phyloP scores from a whole-genome alignment of 2,329 filamentous ascomycete species.

The Rhynchosporium secalis region DNA sequence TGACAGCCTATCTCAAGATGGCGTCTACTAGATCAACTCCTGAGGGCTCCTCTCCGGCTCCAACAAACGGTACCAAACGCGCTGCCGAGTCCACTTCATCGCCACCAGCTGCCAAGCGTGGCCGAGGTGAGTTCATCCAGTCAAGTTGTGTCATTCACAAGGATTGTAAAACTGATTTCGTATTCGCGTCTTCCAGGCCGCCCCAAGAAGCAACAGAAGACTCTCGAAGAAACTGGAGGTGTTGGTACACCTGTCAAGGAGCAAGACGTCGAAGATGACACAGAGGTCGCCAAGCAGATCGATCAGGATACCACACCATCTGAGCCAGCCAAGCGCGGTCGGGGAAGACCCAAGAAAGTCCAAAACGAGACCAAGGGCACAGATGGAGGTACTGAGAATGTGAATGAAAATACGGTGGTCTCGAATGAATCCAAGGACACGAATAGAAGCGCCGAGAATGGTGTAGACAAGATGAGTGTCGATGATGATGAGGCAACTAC shows the following conservation, averaged over 20 bases:
- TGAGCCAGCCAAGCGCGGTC: conserved; percentile 43
- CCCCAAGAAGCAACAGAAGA: conserved; percentile 15
- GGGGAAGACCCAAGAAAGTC: conserved; percentile 24
- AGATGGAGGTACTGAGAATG: conserved; percentile 10
- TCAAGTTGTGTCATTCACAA: too few relatives aligned
- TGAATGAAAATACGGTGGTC: conserved; percentile 17
- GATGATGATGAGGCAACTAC: conserved; percentile 21
- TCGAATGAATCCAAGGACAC: conserved; percentile 38
- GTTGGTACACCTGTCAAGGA: background rate
- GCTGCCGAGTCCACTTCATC: conserved; percentile 1
- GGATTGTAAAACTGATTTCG: too few relatives aligned
- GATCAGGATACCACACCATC: background rate
- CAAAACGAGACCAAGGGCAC: conserved; percentile 38
- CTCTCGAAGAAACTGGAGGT: conserved; percentile 14
- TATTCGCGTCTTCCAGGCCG: background rate
- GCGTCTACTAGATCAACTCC: conserved; percentile 6
- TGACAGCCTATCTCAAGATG: background rate
- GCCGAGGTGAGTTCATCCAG: conserved; percentile 15
- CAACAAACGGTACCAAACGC: conserved; percentile 1
- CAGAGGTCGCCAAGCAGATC: background rate
- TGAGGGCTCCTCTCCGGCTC: background rate
- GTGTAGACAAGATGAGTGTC: background rate
- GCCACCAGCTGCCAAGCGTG: conserved; percentile 12
- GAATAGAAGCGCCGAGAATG: conserved; percentile 9
- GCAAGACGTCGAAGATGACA: conserved; percentile 2